phyloP scores from a whole-genome alignment of 306 rosid genomes.

The Prunus persica region DNA sequence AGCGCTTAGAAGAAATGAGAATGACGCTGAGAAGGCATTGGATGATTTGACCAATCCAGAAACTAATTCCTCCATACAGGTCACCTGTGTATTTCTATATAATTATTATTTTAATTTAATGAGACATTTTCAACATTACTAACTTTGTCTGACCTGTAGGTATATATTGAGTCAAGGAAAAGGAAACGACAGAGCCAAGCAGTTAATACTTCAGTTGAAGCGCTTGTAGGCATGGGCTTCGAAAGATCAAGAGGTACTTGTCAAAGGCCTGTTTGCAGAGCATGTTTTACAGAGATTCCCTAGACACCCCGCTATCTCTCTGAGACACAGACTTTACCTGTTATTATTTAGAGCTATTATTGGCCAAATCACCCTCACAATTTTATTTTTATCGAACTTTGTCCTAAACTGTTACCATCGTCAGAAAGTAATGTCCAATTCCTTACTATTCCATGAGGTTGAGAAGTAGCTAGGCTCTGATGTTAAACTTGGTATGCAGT shows the following conservation, averaged over 20 bases:
- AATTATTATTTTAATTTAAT: background rate
- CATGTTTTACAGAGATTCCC: background rate
- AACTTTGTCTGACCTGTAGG: conserved; percentile 41
- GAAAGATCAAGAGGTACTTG: conserved; percentile 67
- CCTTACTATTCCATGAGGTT: too few relatives aligned
- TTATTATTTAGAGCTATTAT: background rate
- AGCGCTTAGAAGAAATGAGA: conserved; percentile 86
- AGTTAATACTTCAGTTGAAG: conserved; percentile 50
- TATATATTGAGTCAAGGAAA: conserved; percentile 60
- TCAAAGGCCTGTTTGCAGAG: background rate
- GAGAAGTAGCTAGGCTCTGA: conserved; percentile 8
- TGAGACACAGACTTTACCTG: too few relatives aligned
- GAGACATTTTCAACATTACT: background rate
- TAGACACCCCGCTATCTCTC: too few relatives aligned
- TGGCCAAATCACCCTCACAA: background rate
- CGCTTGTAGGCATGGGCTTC: conserved; percentile 70
- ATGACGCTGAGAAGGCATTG: conserved; percentile 67
- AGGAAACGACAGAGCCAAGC: conserved; percentile 48
- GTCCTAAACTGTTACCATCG: background rate
- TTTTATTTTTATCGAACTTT: background rate
- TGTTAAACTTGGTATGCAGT: conserved; percentile 46
- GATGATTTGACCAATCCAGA: conserved; percentile 86
- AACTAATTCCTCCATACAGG: conserved; percentile 74
- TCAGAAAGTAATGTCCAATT: background rate
- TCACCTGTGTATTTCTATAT: conserved; percentile 12